Percentiles rank a stretch among this genome's conserved stretches.
Conservation (phyloP, 108 stramenopile genomes). For the Epipyxis sp. region DNA sequence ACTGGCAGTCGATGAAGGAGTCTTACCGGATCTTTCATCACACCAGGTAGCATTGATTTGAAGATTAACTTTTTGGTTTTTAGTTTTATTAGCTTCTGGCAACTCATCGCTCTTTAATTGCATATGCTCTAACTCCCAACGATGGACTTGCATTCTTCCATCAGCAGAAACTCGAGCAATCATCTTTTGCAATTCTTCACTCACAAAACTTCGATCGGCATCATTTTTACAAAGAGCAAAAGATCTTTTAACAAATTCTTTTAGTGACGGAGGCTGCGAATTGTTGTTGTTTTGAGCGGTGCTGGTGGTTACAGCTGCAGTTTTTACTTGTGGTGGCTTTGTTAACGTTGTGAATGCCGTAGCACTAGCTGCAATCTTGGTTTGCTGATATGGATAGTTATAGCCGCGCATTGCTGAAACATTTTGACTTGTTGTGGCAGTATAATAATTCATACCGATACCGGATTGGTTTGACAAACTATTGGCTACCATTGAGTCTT, state of each 20-base stretch:
- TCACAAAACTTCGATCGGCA: conserved; percentile 12
- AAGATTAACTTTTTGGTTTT: too few relatives aligned
- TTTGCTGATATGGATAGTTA: not conserved
- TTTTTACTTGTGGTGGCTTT: not conserved
- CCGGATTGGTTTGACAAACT: too few relatives aligned
- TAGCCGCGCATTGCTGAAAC: not conserved
- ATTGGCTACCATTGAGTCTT: too few relatives aligned
- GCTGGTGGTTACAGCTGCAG: not conserved
- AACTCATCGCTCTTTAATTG: too few relatives aligned
- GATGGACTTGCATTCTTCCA: not conserved
- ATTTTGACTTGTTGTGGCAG: not conserved
- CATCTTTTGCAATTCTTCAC: not conserved
- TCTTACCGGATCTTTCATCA: too few relatives aligned
- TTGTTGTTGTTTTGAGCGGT: not conserved
- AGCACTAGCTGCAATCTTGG: not conserved
- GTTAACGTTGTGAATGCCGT: not conserved
- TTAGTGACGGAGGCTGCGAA: not conserved
- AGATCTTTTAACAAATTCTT: conserved; percentile 19
- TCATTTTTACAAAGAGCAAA: conserved; percentile 24
- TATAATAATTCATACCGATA: too few relatives aligned
- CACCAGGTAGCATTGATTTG: too few relatives aligned
- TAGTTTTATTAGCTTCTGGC: too few relatives aligned
- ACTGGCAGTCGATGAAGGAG: too few relatives aligned
- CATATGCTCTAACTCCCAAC: conserved; percentile 23
- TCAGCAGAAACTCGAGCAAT: conserved; percentile 7